Evolutionary conservation across 2,329 filamentous ascomycete species (phyloP).

Genomic region (Parastagonospora avenae): DNA sequence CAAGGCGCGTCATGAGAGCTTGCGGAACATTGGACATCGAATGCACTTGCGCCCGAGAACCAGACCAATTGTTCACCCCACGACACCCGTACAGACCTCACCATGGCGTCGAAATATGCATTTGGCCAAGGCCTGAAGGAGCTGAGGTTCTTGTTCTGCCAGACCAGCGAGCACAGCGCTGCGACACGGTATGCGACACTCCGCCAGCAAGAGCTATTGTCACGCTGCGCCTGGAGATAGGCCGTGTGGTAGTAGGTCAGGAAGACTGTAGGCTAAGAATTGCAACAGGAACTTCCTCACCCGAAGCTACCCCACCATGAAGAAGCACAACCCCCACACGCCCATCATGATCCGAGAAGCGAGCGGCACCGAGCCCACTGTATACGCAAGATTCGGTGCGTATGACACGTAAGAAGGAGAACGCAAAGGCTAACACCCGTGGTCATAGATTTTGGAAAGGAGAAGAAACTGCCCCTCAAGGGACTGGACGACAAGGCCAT

Average conservation of each 20-base stretch:
- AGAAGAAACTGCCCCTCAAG: conserved; percentile 67
- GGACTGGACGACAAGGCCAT: conserved; percentile 74
- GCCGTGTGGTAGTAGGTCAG: too few relatives aligned
- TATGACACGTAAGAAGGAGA: not conserved
- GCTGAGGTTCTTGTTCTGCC: conserved; percentile 96
- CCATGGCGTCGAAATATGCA: conserved; percentile 90
- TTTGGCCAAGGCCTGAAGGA: conserved; percentile 91
- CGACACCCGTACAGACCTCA: conserved; percentile 27
- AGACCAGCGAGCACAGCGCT: conserved; percentile 88
- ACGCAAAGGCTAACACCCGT: not conserved
- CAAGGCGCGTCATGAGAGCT: conserved; percentile 20
- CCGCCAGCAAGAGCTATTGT: conserved; percentile 2
- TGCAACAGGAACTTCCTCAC: conserved; percentile 78
- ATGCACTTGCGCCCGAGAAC: conserved; percentile 6
- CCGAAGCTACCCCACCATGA: conserved; percentile 95
- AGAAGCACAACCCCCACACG: conserved; percentile 94
- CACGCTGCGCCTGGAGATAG: not conserved
- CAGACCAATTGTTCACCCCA: conserved; percentile 21
- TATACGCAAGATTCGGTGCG: conserved; percentile 92
- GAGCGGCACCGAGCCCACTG: conserved; percentile 77
- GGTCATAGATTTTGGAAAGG: conserved; percentile 65
- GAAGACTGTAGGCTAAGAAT: too few relatives aligned
- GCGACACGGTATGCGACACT: conserved; percentile 71
- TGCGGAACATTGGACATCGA: conserved; percentile 20
- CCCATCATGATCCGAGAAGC: conserved; percentile 97